Evolutionary conservation across 108 stramenopile species (phyloP), one percentile per base, ranked within the genome.

Genomic region (Epithemia pelagica): DNA sequence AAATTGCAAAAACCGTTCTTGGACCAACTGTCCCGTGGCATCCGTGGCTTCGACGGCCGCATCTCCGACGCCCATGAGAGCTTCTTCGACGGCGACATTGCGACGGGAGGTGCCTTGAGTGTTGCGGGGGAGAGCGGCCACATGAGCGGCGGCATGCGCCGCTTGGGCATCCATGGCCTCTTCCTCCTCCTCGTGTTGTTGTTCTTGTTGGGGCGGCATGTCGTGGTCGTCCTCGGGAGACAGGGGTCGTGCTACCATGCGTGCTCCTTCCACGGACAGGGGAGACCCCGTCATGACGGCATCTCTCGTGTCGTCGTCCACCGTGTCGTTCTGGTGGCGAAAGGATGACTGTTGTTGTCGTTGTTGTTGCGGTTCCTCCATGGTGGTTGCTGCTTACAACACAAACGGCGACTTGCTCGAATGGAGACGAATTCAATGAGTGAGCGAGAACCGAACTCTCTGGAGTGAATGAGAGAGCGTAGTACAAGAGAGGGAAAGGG

Each of bases 21-120:
- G 71, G n/a, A 91, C 87, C 64, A 91, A 51, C 68, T 91, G 86
- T 28, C 87, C 90, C 53, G 76, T 82, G 66, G 88, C 90, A 70
- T 91, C 90, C 20, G 76, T 65, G 7, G 78, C 76, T 33, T 86
- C 83, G 52, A 83, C 82, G 10, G 74, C 82, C 27, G 27, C 5
- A 24, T 29, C 71, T 51, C 69, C 55, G 33, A 78, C 85, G 26
- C 87, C 90, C 82, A 88, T 86, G 23, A 88, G 57, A n/a, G 87
- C 90, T 53, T 83, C 78, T 29, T 86, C 78, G 21, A 29, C 5
- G 10, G 29, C 37, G 2, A 58, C 30, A 28, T 58, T 27, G 56
- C 56, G 56, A 26, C 25, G 56, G 56, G 7, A 21, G 21, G 26
- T 0, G 15, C 52, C 1, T 20, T 5, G 29, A 1, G 58, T 29